Conservation (phyloP, 106 monocot genomes). For the Vanilla planifolia region DNA sequence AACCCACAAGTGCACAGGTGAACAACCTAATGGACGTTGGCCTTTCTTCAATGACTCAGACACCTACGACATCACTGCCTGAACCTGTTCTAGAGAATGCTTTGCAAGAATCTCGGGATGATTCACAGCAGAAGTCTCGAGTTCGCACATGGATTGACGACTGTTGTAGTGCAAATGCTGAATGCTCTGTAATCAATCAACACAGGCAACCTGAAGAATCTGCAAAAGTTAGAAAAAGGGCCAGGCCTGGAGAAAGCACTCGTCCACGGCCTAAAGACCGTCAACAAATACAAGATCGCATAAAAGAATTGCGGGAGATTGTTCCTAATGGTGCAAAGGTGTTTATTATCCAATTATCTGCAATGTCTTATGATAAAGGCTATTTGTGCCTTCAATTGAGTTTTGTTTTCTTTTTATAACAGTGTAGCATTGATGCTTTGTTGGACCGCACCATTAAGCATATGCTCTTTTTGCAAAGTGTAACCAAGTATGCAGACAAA, state of each 20-base stretch:
- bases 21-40: constrained; percentile 3
- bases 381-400: not conserved
- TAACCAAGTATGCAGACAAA: constrained; percentile 66
- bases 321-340: constrained; percentile 97
- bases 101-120: constrained; percentile 14
- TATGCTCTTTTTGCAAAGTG: constrained; percentile 69
- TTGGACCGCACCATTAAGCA: constrained; percentile 67
- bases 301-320: constrained; percentile 92
- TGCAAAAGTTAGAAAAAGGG: constrained; percentile 51
- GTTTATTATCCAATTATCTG: not conserved
- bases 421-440: constrained; percentile 68
- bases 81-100: constrained; percentile 16
- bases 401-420: constrained; percentile 4
- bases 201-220: constrained; percentile 36
- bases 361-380: too few relatives aligned
- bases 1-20: constrained; percentile 1
- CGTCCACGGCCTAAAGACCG: constrained; percentile 92
- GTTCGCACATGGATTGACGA: constrained; percentile 40
- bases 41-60: constrained; percentile 16
- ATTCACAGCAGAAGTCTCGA: constrained; percentile 10
- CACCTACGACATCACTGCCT: constrained; percentile 9
- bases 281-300: constrained; percentile 93
- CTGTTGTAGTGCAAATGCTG: constrained; percentile 47
- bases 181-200: constrained; percentile 22
- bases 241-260: constrained; percentile 71